Evolutionary conservation across 225 moss, liverwort and hornwort genomes (phyloP), one percentile per base, ranked within the genome.

Genomic region (Straminergon stramineum): DNA sequence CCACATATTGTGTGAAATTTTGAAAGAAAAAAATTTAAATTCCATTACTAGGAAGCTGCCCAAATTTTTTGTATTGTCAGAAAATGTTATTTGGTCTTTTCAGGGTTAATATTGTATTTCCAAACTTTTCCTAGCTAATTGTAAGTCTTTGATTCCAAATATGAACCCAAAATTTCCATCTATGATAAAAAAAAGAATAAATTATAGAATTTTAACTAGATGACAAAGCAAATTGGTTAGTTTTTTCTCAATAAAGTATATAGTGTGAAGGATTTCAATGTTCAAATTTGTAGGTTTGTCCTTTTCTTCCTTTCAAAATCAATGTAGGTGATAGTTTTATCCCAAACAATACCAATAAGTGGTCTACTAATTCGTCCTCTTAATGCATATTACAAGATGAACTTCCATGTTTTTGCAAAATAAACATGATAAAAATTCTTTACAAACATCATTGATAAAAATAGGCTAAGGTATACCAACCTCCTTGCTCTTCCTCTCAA

Each of bases 121-220:
- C 7, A 69, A n/a, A 69, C 12, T 37, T 6, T 6, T 0, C 2
- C 7, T n/a, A 69, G 21, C 22, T 39, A 24, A 39, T 70, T 39
- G 8, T 4, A 0, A 24, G 8, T 70, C 39, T 70, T 24, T 23
- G 24, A 39, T 24, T 70, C 4, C 1, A n/a, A 69, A n/a, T 23
- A 35, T 35, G 35, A n/a, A 68, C 7, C n/a, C 12, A 70, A 39
- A 70, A 23, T 23, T 70, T 39, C 1, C 8, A 14, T 34, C 34
- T 6, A 37, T 12, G 2, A 5, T n/a, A n/a, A 22, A 23, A 2
- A 23, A n/a, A 21, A 22, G 4, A n/a, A n/a, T 39, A 70, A 68
- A 4, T 24, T 39, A 13, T 0, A 39, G 0, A 23, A 69, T 21
- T 12, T n/a, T 21, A 39, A 13, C 0, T 14, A 23, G 7, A 2